phyloP scores from a whole-genome alignment of 2,329 filamentous ascomycete genomes.

The Talaromyces sp. region DNA sequence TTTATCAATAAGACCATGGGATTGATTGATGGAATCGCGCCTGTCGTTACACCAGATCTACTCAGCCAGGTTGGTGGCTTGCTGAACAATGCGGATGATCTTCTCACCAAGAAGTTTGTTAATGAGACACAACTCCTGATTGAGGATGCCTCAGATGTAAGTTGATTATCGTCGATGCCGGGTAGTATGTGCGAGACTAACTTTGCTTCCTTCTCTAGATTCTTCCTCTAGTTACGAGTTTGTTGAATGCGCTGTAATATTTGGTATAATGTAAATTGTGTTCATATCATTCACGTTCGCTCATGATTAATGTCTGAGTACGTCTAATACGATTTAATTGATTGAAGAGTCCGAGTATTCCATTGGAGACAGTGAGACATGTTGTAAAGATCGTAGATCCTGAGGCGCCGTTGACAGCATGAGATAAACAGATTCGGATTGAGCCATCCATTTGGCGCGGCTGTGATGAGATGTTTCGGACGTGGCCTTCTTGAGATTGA shows the following conservation, averaged over 20 bases:
- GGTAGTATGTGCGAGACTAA: slow-evolving; percentile 9
- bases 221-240: slow-evolving; percentile 31
- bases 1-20: slow-evolving; percentile 27
- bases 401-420: too few relatives aligned
- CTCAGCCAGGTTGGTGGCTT: slow-evolving; percentile 26
- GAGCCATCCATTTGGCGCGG: too few relatives aligned
- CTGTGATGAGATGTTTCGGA: too few relatives aligned
- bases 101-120: slow-evolving; percentile 32
- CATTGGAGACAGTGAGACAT: neutral
- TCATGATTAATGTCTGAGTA: slow-evolving; percentile 30
- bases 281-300: slow-evolving; percentile 12
- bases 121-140: slow-evolving; percentile 33
- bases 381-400: neutral
- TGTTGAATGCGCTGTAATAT: slow-evolving; percentile 33
- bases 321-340: slow-evolving; percentile 24
- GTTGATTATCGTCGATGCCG: neutral
- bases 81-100: slow-evolving; percentile 27
- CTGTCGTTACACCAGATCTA: slow-evolving; percentile 25
- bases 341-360: slow-evolving; percentile 6
- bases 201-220: slow-evolving; percentile 22
- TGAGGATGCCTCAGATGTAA: slow-evolving; percentile 35
- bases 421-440: too few relatives aligned
- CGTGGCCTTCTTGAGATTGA: too few relatives aligned
- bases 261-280: too few relatives aligned
- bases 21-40: slow-evolving; percentile 25